phyloP scores from a whole-genome alignment of 805 yeast genomes.

The Ogataea pilisensis region DNA sequence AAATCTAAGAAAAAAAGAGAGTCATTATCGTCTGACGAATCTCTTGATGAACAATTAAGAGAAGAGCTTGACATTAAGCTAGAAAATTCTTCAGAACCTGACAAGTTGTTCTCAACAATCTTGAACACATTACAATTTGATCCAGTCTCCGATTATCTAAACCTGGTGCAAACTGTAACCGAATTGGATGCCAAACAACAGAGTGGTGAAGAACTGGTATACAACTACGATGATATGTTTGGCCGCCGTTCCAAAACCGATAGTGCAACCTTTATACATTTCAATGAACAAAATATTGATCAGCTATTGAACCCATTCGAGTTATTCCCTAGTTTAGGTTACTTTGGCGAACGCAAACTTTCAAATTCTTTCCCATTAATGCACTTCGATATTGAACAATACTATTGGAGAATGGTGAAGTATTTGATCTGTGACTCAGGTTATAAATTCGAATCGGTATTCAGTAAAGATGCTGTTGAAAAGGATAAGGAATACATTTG shows the following conservation, averaged over 20 bases:
- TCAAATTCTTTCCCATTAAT: constrained; percentile 2
- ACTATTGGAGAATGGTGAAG: constrained; percentile 14
- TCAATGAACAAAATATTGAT: neutral
- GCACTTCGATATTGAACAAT: constrained; percentile 10
- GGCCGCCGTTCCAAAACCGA: neutral
- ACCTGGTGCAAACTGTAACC: neutral
- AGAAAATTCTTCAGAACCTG: no score
- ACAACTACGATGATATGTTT: constrained; percentile 1
- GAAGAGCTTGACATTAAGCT: no score
- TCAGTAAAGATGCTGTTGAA: constrained; percentile 1
- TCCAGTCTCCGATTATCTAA: constrained; percentile 12
- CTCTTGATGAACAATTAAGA: no score
- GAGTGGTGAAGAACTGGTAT: neutral
- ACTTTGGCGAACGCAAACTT: neutral
- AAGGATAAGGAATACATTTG: constrained; percentile 4
- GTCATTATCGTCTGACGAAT: neutral
- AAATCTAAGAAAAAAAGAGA: neutral
- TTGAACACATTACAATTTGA: constrained; percentile 11
- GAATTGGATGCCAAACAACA: neutral
- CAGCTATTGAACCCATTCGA: neutral
- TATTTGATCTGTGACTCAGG: constrained; percentile 11
- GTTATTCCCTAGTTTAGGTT: neutral
- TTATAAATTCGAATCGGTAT: neutral
- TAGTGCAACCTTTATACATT: constrained; percentile 1
- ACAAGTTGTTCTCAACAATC: neutral